Conservation (phyloP, 2,329 filamentous ascomycete species). For the Fusarium albidum region DNA sequence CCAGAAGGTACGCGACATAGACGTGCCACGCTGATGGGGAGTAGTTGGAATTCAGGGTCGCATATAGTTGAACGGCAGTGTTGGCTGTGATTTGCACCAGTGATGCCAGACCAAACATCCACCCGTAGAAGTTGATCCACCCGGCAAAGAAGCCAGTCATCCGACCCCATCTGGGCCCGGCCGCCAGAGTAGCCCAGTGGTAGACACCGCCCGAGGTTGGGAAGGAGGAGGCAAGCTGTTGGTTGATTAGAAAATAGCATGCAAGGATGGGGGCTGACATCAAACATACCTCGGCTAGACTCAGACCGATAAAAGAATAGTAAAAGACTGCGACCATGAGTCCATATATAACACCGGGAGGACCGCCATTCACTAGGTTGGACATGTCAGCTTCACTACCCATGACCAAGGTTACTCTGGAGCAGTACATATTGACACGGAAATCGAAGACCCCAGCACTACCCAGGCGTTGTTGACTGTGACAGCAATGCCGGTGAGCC, state of each 20-base stretch:
- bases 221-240: slow-evolving; percentile 34
- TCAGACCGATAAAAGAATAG: slow-evolving; percentile 36
- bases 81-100: slow-evolving; percentile 38
- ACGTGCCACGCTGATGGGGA: slow-evolving; percentile 34
- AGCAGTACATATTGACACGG: slow-evolving; percentile 29
- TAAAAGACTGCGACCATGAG: slow-evolving; percentile 35
- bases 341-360: slow-evolving; percentile 36
- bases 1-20: slow-evolving; percentile 33
- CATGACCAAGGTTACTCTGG: no score
- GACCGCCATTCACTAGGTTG: slow-evolving; percentile 32
- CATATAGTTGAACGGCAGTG: slow-evolving; percentile 35
- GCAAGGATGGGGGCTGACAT: no score
- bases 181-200: slow-evolving; percentile 38
- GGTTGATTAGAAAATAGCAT: background rate
- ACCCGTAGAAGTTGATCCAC: slow-evolving; percentile 42
- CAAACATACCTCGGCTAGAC: slow-evolving; percentile 32
- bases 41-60: slow-evolving; percentile 26
- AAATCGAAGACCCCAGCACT: slow-evolving; percentile 37
- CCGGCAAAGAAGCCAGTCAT: slow-evolving; percentile 36
- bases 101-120: slow-evolving; percentile 40
- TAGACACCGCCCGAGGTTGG: slow-evolving; percentile 37
- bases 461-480: slow-evolving; percentile 42
- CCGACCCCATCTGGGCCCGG: slow-evolving; percentile 36
- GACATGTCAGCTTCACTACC: no score
- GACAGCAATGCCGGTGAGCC: slow-evolving; percentile 37